Evolutionary conservation across 805 yeast genomes (phyloP).

Genomic region (Wickerhamiella bombiphila): DNA sequence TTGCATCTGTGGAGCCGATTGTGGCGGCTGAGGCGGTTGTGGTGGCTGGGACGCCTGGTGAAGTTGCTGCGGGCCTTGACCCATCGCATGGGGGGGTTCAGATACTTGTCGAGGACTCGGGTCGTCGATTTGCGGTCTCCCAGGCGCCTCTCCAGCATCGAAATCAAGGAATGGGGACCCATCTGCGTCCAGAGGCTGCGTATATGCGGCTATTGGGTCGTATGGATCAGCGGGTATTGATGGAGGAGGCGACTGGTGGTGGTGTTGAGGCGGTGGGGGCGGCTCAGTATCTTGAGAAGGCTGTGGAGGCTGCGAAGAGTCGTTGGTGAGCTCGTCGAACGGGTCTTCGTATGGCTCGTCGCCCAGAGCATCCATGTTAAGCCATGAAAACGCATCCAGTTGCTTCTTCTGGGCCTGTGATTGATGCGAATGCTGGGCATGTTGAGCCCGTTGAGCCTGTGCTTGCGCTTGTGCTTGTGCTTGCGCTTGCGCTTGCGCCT

Average conservation of each 20-base stretch:
- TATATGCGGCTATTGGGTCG: constrained; percentile 1
- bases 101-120: no score
- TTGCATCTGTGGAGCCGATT: background rate
- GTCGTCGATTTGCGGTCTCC: background rate
- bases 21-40: constrained; percentile 1
- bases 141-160: background rate
- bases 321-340: background rate
- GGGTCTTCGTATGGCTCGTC: constrained; percentile 4
- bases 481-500: constrained; percentile 2
- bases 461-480: no score
- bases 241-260: background rate
- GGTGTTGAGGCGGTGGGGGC: no score
- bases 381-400: constrained; percentile 12
- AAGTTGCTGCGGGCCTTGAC: background rate
- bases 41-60: background rate
- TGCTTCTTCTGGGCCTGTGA: constrained; percentile 3
- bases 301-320: background rate
- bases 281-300: background rate
- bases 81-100: background rate
- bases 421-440: constrained; percentile 2
- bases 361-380: constrained; percentile 11
- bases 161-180: background rate
- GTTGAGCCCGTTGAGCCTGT: no score
- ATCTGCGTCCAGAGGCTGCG: constrained; percentile 1
- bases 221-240: background rate